Percentiles rank a stretch among this genome's conserved stretches.
These are phyloP conservation scores for Nitzschia sp. DNA, from an alignment of 108 stramenopile species.

Conservation along the genomic window DNA sequence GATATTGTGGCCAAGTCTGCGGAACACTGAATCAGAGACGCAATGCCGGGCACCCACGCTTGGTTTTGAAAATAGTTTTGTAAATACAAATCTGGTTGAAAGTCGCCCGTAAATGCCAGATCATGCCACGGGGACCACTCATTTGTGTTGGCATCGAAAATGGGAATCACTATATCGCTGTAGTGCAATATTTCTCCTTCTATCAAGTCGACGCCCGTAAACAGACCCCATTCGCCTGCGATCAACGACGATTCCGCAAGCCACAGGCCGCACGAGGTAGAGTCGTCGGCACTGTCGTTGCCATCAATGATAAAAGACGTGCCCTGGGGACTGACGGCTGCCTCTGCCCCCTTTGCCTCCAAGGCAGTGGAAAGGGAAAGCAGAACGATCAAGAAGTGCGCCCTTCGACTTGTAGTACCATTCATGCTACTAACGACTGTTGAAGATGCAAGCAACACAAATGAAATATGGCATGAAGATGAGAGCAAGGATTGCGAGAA, in stretches of 20 bases:
- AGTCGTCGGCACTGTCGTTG: too few relatives aligned
- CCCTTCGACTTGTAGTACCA: too few relatives aligned
- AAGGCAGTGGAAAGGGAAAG: too few relatives aligned
- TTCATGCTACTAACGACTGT: too few relatives aligned
- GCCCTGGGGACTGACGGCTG: too few relatives aligned
- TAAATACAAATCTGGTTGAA: constrained; percentile 48
- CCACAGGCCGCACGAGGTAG: constrained; percentile 42
- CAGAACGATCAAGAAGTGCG: too few relatives aligned
- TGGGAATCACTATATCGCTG: constrained; percentile 27
- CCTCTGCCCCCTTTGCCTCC: too few relatives aligned
- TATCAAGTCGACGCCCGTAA: constrained; percentile 43
- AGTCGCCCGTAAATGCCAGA: neutral
- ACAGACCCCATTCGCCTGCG: constrained; percentile 61
- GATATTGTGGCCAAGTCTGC: constrained; percentile 45
- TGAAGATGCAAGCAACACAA: too few relatives aligned
- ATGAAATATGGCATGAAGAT: too few relatives aligned
- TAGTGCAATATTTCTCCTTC: constrained; percentile 22
- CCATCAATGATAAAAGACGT: too few relatives aligned
- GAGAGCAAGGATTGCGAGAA: too few relatives aligned
- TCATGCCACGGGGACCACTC: constrained; percentile 4
- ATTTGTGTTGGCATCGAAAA: constrained; percentile 5
- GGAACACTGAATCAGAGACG: constrained; percentile 29
- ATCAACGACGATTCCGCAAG: constrained; percentile 40
- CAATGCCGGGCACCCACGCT: constrained; percentile 24
- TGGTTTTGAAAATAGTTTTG: constrained; percentile 28